Evolutionary conservation across 441 rosid species (phyloP).

Genomic region (Arabidopsis hybrid): DNA sequence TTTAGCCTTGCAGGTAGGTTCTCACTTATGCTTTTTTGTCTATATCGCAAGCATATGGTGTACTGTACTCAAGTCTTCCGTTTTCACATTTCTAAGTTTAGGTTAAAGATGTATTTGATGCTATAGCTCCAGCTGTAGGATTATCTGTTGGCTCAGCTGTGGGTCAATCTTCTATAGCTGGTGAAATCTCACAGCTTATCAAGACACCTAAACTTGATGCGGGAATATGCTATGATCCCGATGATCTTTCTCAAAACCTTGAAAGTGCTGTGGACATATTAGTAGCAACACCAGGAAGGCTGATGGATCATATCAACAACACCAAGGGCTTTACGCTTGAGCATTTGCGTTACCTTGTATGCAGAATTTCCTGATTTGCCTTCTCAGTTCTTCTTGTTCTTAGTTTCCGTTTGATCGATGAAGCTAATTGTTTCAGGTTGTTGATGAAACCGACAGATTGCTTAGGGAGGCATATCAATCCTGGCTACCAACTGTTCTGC

Average conservation of each 20-base stretch:
- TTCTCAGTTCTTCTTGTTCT: neutral
- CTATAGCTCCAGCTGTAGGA: slow-evolving; percentile 92
- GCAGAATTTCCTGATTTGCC: slow-evolving; percentile 30
- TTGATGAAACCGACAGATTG: slow-evolving; percentile 94
- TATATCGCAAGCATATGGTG: neutral
- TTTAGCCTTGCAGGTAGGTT: slow-evolving; percentile 83
- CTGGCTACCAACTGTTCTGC: slow-evolving; percentile 94
- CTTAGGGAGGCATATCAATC: slow-evolving; percentile 96
- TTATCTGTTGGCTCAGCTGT: slow-evolving; percentile 96
- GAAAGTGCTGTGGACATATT: slow-evolving; percentile 89
- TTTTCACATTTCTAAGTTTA: slow-evolving; percentile 37
- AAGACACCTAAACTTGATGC: slow-evolving; percentile 80
- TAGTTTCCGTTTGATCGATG: neutral
- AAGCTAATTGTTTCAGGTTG: slow-evolving; percentile 65
- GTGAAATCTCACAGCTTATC: slow-evolving; percentile 82
- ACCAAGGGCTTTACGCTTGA: slow-evolving; percentile 92
- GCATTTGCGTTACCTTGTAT: slow-evolving; percentile 94
- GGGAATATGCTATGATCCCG: slow-evolving; percentile 87
- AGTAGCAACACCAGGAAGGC: slow-evolving; percentile 98
- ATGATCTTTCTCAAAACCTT: slow-evolving; percentile 55
- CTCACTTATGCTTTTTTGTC: neutral
- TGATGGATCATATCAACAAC: slow-evolving; percentile 89
- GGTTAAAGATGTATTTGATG: slow-evolving; percentile 92
- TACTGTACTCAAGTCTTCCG: slow-evolving; percentile 8
- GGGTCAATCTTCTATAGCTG: slow-evolving; percentile 93